Conservation (phyloP, 441 rosid species). For the Hypseocharis bilobata region DNA sequence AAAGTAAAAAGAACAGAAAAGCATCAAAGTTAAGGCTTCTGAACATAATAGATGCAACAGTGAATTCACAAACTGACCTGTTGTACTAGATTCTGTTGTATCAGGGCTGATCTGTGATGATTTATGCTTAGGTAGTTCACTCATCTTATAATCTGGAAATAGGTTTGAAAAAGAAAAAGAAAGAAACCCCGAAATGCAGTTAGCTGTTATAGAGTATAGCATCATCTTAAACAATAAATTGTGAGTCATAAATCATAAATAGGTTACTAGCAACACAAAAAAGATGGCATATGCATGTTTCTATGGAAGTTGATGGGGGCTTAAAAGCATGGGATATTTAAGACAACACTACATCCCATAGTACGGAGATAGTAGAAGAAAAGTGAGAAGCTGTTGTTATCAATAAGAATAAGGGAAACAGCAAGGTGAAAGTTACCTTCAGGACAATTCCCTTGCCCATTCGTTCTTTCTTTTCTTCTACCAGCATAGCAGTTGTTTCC, state of each 20-base stretch:
- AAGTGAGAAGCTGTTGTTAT: neutral
- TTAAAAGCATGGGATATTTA: neutral
- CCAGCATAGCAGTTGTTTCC: slow-evolving; percentile 11
- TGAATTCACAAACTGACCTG: slow-evolving; percentile 26
- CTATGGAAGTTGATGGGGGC: neutral
- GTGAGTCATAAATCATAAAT: neutral
- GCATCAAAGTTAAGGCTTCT: neutral
- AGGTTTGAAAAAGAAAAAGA: neutral
- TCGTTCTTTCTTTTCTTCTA: slow-evolving; percentile 17
- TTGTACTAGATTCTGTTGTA: slow-evolving; percentile 18
- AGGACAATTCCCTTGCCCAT: neutral
- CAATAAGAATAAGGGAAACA: neutral
- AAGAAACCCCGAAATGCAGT: neutral
- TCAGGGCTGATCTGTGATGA: slow-evolving; percentile 24
- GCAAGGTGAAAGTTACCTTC: slow-evolving; percentile 1
- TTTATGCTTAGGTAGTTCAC: slow-evolving; percentile 37
- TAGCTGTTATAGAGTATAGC: neutral
- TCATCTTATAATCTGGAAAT: slow-evolving; percentile 49
- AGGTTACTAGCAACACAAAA: neutral
- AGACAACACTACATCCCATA: neutral
- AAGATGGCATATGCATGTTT: neutral
- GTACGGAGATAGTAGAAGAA: neutral
- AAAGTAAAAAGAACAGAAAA: neutral
- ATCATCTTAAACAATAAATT: neutral
- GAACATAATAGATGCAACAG: neutral